Conservation (phyloP, 2,329 filamentous ascomycete genomes). For the Fusarium subtropicale region DNA sequence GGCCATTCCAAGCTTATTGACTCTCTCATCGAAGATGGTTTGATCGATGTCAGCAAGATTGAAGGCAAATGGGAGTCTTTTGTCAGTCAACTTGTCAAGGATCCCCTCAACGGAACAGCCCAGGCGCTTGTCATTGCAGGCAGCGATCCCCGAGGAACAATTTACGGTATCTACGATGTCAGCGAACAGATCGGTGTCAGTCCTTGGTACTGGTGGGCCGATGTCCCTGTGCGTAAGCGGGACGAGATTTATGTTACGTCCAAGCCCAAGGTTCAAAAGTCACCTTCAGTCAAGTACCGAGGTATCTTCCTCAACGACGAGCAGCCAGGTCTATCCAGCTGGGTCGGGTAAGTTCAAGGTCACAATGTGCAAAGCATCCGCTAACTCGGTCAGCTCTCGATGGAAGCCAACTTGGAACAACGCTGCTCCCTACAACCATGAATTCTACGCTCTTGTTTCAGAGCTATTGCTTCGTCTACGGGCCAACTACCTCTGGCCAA, state of each 20-base stretch:
- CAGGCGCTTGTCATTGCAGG: constrained; percentile 67
- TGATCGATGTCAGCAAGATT: constrained; percentile 62
- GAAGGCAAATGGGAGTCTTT: constrained; percentile 78
- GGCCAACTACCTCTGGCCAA: constrained; percentile 82
- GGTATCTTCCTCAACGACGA: constrained; percentile 72
- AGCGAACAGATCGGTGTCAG: constrained; percentile 70
- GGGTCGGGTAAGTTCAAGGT: constrained; percentile 51
- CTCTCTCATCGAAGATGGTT: not conserved
- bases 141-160: constrained; percentile 69
- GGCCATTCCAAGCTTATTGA: constrained; percentile 71
- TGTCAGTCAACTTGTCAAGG: constrained; percentile 64
- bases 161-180: constrained; percentile 70
- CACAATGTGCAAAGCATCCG: accelerated
- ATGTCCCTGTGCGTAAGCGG: constrained; percentile 62
- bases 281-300: constrained; percentile 69
- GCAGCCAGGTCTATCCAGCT: constrained; percentile 61
- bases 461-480: constrained; percentile 76
- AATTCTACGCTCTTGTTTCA: constrained; percentile 76
- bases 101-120: constrained; percentile 56
- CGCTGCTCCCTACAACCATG: constrained; percentile 68
- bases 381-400: constrained; percentile 49
- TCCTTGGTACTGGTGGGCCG: constrained; percentile 70
- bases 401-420: constrained; percentile 55
- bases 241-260: constrained; percentile 61
- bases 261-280: constrained; percentile 50